These are phyloP conservation scores for Fusarium robinianum DNA, from an alignment of 2,329 filamentous ascomycete genomes.

Conservation along the genomic window DNA sequence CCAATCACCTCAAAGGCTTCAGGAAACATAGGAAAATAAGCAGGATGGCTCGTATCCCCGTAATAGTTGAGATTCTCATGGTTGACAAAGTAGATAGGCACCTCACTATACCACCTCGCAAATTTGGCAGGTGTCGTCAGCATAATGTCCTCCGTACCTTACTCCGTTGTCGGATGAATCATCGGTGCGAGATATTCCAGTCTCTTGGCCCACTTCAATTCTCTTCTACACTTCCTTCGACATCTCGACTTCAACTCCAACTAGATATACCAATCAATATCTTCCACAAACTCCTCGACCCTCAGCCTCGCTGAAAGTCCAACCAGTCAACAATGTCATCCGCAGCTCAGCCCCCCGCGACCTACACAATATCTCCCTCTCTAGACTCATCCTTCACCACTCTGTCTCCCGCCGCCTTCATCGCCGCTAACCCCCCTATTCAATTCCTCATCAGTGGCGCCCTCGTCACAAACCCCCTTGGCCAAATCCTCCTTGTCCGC, in stretches of 20 bases:
- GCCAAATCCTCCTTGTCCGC: conserved; percentile 32
- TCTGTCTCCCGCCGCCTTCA: conserved; percentile 20
- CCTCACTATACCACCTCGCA: too few relatives aligned
- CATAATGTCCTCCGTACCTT: too few relatives aligned
- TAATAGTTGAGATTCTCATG: too few relatives aligned
- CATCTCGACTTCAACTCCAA: background rate
- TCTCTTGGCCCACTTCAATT: background rate
- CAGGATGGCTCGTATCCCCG: too few relatives aligned
- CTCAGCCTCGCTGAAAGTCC: conserved; percentile 8
- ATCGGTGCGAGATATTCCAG: background rate
- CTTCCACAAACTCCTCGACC: background rate
- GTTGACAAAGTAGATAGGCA: too few relatives aligned
- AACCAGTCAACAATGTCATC: conserved; percentile 10
- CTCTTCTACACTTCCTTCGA: background rate
- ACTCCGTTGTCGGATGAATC: conserved; percentile 2
- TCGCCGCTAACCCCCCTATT: conserved; percentile 27
- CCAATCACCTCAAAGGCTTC: too few relatives aligned
- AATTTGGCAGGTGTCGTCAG: too few relatives aligned
- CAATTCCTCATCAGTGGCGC: conserved; percentile 33
- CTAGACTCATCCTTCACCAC: conserved; percentile 21
- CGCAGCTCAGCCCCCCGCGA: conserved; percentile 2
- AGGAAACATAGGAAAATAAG: too few relatives aligned
- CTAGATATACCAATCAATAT: background rate
- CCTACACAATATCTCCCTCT: conserved; percentile 24
- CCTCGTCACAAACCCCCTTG: conserved; percentile 26